Base-by-base conservation (phyloP, 2,329 filamentous ascomycete species). In the Rasamsonia emersonii region DNA sequence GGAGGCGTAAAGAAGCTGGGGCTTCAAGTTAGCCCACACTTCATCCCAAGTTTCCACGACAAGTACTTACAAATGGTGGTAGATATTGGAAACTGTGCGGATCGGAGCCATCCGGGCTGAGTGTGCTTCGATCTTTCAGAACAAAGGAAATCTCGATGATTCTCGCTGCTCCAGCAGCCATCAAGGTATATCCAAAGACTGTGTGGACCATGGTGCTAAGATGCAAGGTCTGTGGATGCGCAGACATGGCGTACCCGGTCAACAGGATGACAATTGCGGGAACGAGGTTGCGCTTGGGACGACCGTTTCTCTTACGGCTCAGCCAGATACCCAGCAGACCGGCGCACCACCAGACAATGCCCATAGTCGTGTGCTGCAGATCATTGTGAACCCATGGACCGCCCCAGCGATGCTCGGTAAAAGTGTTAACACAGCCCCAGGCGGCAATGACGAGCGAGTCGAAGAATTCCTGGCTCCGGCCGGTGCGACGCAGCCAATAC, bases 291-390 rank as follows among this genome's bases (percentile, higher is more conserved):
- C 91, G 76, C 68, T 89, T 86, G 6, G 91, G 88, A 24, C 77
- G 71, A 31, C 91, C 89, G 41, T 89, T 78, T 35, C 85, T 77
- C 53, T 80, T 85, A 41, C 77, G 75, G 56, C 86, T 93, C 23
- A 98, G 69, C 91, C 89, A 98, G 32, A 98, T 73, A 24, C 91
- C 91, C 8, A 89, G 73, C 18, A 98, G 65, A 15, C 91, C 91
- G 5, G 91, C 89, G 48, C 79, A 83, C 89, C 89, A 98, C 91
- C 91, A 98, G 31, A 98, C 78, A 40, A 98, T 77, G n/a, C 91
- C 91, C 89, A 98, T 96, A n/a, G 83, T 85, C 0, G 91, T 98
- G 59, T 98, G 91, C 58, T 98, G 89, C 64, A 94, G 77, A 58
- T 98, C 91, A 52, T 95, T 96, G 59, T 75, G 77, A 32, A 82